Evolutionary conservation across 176 grass and related monocot species (phyloP).

Genomic region (Chrysopogon serrulatus): DNA sequence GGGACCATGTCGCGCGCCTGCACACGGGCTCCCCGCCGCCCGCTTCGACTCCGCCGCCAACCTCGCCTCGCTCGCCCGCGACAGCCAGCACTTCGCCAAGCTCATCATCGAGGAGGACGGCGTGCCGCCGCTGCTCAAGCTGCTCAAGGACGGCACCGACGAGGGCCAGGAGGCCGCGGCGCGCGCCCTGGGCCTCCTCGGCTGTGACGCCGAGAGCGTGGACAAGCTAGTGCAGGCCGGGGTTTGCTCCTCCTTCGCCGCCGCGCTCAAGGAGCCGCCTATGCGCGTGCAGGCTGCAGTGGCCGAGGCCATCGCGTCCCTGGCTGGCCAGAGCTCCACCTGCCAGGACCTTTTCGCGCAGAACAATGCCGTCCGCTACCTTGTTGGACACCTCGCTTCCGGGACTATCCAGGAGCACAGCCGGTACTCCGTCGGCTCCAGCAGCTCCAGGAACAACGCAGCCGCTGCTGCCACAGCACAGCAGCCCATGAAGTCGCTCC

Average conservation of each 20-base stretch:
- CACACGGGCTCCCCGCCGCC: constrained; percentile 44
- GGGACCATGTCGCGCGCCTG: constrained; percentile 65
- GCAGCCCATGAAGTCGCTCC: constrained; percentile 47
- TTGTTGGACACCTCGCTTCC: constrained; percentile 75
- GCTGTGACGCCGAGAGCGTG: constrained; percentile 50
- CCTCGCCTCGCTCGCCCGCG: constrained; percentile 64
- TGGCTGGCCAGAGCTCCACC: constrained; percentile 42
- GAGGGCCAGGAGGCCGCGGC: constrained; percentile 69
- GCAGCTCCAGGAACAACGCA: constrained; percentile 30
- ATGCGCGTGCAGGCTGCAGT: constrained; percentile 75
- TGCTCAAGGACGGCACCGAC: constrained; percentile 70
- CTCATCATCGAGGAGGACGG: constrained; percentile 89
- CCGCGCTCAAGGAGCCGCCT: constrained; percentile 63
- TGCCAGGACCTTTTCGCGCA: constrained; percentile 79
- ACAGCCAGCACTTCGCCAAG: constrained; percentile 69
- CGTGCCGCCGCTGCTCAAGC: constrained; percentile 54
- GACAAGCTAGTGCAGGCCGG: constrained; percentile 57
- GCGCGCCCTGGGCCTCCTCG: constrained; percentile 52
- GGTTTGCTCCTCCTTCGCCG: constrained; percentile 57
- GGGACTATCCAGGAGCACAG: constrained; percentile 94
- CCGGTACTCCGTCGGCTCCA: constrained; percentile 60
- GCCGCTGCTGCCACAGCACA: neutral
- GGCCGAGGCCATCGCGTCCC: constrained; percentile 55
- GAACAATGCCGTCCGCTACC: constrained; percentile 65
- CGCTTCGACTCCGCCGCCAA: constrained; percentile 51